Evolutionary conservation across 352 stramenopile genomes (phyloP), one percentile per base, ranked within the genome.

Genomic region (Phytophthora vignae): DNA sequence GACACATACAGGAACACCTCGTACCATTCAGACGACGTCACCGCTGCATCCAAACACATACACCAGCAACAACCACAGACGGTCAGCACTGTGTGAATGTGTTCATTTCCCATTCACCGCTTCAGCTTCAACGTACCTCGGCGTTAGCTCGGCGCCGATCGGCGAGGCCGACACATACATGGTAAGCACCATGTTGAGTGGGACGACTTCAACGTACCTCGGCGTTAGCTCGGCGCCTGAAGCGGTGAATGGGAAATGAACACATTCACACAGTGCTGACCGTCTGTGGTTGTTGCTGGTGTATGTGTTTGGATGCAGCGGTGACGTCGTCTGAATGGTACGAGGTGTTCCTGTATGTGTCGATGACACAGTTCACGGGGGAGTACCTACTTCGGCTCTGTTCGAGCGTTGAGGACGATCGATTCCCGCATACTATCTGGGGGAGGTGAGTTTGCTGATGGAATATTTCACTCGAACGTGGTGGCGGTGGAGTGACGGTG

Each of bases 391-490:
- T 95, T 25, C 84, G 89, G 0, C 69, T 94, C 10, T 96, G 89
- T 86, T 89, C 89, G n/a, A 95, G 89, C 40, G 82, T 94, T 22
- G 89, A 94, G 68, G 87, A 96, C 60, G 73, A 88, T 8, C 77
- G 86, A 27, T 95, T 84, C 58, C 60, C 66, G n/a, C 76, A 81
- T 55, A 71, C 79, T 14, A 40, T 94, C 4, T 67, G 83, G n/a
- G 87, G 87, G 49, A 65, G 89, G 88, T 92, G 55, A 3, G n/a
- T 12, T 6, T 36, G 6, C n/a, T 4, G 25, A 4, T 29, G 25
- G 25, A 29, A 29, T 29, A 2, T 29, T 29, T 29, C 25, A 29
- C 25, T 29, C 25, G 25, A 29, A 29, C 25, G 25, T 29, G 2
- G 25, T 29, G 25, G 25, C 25, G 25, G 25, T 5, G 25, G 25